These are phyloP conservation scores for Gossypium gossypioides DNA, from an alignment of 441 rosid genomes.

Conservation along the genomic window DNA sequence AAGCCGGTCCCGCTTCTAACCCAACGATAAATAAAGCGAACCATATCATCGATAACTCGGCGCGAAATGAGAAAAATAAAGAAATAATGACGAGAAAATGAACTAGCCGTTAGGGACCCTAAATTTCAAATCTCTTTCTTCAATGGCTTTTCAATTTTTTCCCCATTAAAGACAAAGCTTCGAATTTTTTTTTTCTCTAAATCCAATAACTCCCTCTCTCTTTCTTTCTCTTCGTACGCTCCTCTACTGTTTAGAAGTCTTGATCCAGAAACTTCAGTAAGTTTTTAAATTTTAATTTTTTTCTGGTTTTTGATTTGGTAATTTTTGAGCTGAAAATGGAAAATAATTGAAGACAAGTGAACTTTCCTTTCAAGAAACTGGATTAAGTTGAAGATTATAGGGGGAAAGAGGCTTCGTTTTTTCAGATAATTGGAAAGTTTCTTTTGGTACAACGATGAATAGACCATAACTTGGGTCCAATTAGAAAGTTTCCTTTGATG, in stretches of 20 bases:
- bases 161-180: conserved; percentile 19
- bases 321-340: background rate
- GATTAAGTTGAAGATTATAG: background rate
- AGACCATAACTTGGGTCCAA: too few relatives aligned
- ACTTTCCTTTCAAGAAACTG: conserved; percentile 15
- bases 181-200: conserved; percentile 9
- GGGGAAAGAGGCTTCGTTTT: background rate
- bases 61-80: background rate
- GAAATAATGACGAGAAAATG: conserved; percentile 3
- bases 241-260: conserved; percentile 8
- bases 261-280: conserved; percentile 11
- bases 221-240: conserved; percentile 7
- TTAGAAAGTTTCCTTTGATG: background rate
- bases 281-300: background rate
- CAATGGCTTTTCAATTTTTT: conserved; percentile 11
- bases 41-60: background rate
- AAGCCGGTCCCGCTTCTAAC: conserved; percentile 1
- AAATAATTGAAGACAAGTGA: conserved; percentile 4
- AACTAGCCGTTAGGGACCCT: conserved; percentile 42
- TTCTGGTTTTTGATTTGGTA: background rate
- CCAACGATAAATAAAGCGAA: conserved; percentile 12
- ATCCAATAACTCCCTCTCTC: background rate
- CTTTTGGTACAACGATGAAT: too few relatives aligned
- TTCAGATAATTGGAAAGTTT: background rate
- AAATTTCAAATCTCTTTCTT: conserved; percentile 25